Base-by-base conservation (phyloP, 768 basidiomycete genomes). In the Pleurotus salmoneostramineus region DNA sequence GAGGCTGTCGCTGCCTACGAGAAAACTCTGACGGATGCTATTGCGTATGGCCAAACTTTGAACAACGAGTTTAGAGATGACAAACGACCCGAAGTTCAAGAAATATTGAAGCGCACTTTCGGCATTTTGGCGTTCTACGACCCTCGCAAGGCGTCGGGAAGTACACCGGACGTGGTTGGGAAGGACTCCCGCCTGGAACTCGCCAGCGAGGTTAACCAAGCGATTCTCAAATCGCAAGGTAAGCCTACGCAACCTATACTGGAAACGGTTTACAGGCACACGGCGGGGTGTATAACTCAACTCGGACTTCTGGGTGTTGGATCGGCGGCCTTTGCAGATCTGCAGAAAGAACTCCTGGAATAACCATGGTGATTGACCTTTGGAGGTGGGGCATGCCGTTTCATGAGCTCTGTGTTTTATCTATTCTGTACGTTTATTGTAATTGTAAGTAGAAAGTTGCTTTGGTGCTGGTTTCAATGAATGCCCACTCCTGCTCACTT, bases 161-260 rank as follows among this genome's bases (percentile, higher is more conserved):
- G 83, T 34, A 81, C 84, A 12, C 82, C 85, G 15, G 83, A 83
- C 61, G 79, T 91, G 17, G 89, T 83, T 6, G 85, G 91, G 42
- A 81, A 85, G 59, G 82, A 80, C 44, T 84, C 89, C 33, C 77
- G 89, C 59, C 75, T 82, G 55, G 69, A 77, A 36, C 77, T 94
- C 56, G 88, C 89, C 32, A 85, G 83, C 58, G 90, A 92, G 71
- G 69, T 94, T 40, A 94, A 95, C 64, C 80, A 85, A 68, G 90
- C 86, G 42, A 92, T 95, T 58, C 74, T 95, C 55, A 88, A 83
- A 71, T 93, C 91, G 0, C 89, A 90, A 74, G 88, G 88, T 15
- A 82, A 83, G 37, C 90, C 91, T 2, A 73, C 82, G 5, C 78
- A 77, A 54, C 89, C 93, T 2, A 75, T 86, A 11, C 75, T 95